Base-by-base conservation (phyloP, 805 yeast genomes). In the Komagataella mondaviorum region DNA sequence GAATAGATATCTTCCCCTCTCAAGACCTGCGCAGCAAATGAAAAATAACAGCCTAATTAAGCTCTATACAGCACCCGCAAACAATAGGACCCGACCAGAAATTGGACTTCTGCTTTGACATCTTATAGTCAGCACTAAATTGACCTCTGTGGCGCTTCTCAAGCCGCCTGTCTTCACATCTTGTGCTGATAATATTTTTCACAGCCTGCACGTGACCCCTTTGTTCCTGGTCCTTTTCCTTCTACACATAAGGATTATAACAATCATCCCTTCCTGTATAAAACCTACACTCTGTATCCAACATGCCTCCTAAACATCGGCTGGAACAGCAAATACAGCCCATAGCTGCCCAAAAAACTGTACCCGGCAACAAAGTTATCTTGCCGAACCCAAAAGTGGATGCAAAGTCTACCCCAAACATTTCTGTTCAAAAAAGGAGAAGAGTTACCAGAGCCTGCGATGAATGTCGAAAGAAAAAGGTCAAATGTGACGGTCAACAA, bases 361-460 rank as follows among this genome's bases (percentile, higher is more conserved):
- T 30, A 30, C 39, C 14, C 39, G 39, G 39, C 14, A 30, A 30
- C 14, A 30, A 30, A 14, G 39, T 30, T 30, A 30, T 30, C 5
- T 10, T 30, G 39, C 39, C 39, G 39, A 30, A 30, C 14, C 39
- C 39, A 30, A 30, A 30, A 30, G 39, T 30, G 5, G 39, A 30
- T 30, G 12, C 39, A 30, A 30, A 30, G 14, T 30, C 39, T 30
- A 30, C 47, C 22, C 47, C 47, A 14, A 45, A 45, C 47, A 23
- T 22, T 22, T 23, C 47, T 54, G 45, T 51, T 12, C 72, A 67
- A 51, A 82, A 81, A 59, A 69, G 87, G 36, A 70, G 79, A 57
- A 67, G 90, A 52, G 90, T 83, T 44, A 77, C 85, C 1, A 67
- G 87, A 51, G 93, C 93, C 2, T 85, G 93, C 60, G 85, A 81